Percentiles rank a stretch among this genome's conserved stretches.
Conservation (phyloP, 148 eudicot genomes). For the Pharnaceum exiguum region DNA sequence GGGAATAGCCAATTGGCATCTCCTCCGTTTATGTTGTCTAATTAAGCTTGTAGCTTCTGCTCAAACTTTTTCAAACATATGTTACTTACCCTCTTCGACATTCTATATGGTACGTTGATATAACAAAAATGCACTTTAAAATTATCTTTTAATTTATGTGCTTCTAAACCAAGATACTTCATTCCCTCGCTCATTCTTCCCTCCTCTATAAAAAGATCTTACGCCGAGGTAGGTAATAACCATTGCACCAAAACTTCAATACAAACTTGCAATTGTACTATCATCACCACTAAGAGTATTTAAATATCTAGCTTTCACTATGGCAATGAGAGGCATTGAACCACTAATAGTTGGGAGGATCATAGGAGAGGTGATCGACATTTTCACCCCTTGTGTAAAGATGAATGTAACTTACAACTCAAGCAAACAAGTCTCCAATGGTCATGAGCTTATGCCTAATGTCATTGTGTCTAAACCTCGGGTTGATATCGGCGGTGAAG, state of each 20-base stretch:
- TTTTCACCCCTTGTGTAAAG: slow-evolving; percentile 63
- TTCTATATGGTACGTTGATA: too few relatives aligned
- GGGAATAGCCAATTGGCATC: slow-evolving; percentile 7
- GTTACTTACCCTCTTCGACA: too few relatives aligned
- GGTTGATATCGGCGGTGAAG: slow-evolving; percentile 86
- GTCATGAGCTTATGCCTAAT: slow-evolving; percentile 80
- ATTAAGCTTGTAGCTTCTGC: neutral
- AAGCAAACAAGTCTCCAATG: slow-evolving; percentile 66
- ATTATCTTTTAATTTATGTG: neutral
- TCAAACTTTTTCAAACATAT: slow-evolving; percentile 20
- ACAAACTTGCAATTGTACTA: neutral
- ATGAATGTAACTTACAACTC: slow-evolving; percentile 60
- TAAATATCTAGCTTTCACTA: neutral
- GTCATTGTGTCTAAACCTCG: slow-evolving; percentile 59
- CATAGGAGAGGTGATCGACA: slow-evolving; percentile 84
- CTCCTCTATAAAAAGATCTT: slow-evolving; percentile 22
- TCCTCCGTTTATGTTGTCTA: slow-evolving; percentile 18
- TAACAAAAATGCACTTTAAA: neutral
- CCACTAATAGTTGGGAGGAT: slow-evolving; percentile 68
- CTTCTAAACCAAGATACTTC: neutral
- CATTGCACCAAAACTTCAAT: slow-evolving; percentile 11
- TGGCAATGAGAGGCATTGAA: slow-evolving; percentile 67
- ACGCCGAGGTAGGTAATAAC: slow-evolving; percentile 8
- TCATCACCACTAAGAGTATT: neutral
- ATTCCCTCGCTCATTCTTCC: neutral